Percentiles rank a stretch among this genome's conserved stretches.
Conservation (phyloP, 2,329 filamentous ascomycete genomes). For the Tolypocladium inflatum region DNA sequence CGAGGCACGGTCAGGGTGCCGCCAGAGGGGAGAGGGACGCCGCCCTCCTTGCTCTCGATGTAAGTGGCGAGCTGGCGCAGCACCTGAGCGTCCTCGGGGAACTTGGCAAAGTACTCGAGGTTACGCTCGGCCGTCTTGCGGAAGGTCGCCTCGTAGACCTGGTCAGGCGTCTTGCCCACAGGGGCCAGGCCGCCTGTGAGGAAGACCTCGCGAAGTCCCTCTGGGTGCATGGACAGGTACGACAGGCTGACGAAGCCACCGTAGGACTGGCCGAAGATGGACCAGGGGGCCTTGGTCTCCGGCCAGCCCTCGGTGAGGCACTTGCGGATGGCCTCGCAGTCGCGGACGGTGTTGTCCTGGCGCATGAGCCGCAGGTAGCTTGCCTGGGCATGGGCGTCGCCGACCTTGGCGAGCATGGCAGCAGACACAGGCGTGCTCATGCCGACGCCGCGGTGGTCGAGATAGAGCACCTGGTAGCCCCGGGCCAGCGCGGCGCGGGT, state of each 20-base stretch:
- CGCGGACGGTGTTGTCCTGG: conserved; percentile 81
- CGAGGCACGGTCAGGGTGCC: conserved; percentile 63
- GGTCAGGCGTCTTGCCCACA: conserved; percentile 58
- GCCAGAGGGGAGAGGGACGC: conserved; percentile 58
- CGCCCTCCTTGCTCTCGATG: conserved; percentile 46
- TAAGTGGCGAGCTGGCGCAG: conserved; percentile 59
- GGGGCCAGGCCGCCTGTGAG: conserved; percentile 78
- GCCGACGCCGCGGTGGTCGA: conserved; percentile 90
- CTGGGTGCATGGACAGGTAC: conserved; percentile 73
- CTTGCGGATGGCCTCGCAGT: conserved; percentile 77
- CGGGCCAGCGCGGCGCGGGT: conserved; percentile 63
- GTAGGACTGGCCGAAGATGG: conserved; percentile 82
- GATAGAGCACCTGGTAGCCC: conserved; percentile 74
- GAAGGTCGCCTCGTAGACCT: conserved; percentile 68
- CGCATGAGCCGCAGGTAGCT: conserved; percentile 77
- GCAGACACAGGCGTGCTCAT: conserved; percentile 73
- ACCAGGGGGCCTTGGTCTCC: conserved; percentile 67
- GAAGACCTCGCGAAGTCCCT: conserved; percentile 74
- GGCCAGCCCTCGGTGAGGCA: conserved; percentile 63
- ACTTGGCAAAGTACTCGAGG: conserved; percentile 72
- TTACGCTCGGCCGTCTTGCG: conserved; percentile 64
- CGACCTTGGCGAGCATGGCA: conserved; percentile 47
- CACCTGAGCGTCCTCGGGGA: conserved; percentile 63
- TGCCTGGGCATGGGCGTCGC: conserved; percentile 51
- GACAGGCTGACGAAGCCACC: conserved; percentile 79